A percentile compares a stretch with the other conserved stretches of the same genome.
Conservation (phyloP, 345 rosid genomes). For the Viola odorata region DNA sequence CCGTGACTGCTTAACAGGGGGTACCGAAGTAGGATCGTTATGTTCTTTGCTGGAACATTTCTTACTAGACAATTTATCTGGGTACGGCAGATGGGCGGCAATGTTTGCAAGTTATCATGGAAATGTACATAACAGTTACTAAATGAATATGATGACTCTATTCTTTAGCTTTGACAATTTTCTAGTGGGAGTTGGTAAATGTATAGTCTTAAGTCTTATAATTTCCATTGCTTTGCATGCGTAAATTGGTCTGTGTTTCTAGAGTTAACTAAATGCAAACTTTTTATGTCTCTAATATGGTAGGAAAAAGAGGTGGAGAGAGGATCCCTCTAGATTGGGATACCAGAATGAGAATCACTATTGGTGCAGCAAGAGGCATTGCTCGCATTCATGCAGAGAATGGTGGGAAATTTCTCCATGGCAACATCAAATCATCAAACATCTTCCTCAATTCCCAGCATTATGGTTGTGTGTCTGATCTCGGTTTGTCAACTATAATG, state of each 20-base stretch:
- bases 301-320: conserved; percentile 68
- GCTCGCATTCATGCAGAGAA: conserved; percentile 64
- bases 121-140: too few relatives aligned
- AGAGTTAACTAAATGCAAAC: background rate
- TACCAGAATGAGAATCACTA: conserved; percentile 64
- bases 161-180: background rate
- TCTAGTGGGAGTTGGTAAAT: background rate
- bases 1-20: too few relatives aligned
- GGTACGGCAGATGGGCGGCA: too few relatives aligned
- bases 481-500: conserved; percentile 76
- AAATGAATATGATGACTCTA: background rate
- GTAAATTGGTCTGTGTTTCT: conserved; percentile 2
- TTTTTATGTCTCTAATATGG: conserved; percentile 7
- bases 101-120: too few relatives aligned
- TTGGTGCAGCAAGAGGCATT: conserved; percentile 90
- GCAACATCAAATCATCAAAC: conserved; percentile 90
- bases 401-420: conserved; percentile 71
- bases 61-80: too few relatives aligned
- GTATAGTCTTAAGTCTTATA: background rate
- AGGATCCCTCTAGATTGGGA: conserved; percentile 73
- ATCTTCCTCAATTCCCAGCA: conserved; percentile 62
- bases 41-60: too few relatives aligned
- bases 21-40: too few relatives aligned
- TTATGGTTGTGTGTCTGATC: conserved; percentile 77
- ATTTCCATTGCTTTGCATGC: background rate